Conservation (phyloP, 2,329 filamentous ascomycete species). For the Talaromyces amestolkiae region DNA sequence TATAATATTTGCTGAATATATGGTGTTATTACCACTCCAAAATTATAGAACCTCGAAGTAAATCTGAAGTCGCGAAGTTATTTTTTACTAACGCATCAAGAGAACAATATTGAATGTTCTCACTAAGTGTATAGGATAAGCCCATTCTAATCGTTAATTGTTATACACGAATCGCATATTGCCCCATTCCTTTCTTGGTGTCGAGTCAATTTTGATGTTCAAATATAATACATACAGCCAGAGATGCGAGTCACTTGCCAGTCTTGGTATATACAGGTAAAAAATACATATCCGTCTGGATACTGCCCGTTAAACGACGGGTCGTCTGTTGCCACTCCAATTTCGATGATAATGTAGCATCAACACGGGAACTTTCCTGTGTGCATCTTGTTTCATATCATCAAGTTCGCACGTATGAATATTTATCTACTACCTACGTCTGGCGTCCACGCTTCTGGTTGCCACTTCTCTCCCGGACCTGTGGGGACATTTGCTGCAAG, state of each 20-base stretch:
- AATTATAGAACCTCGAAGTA: not conserved
- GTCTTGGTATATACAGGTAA: not conserved
- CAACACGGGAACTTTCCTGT: not conserved
- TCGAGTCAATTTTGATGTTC: not conserved
- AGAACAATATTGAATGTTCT: not conserved
- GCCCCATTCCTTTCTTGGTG: not conserved
- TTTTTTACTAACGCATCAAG: not conserved
- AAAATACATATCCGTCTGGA: not conserved
- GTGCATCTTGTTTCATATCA: not conserved
- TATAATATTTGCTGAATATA: not conserved
- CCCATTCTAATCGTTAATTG: not conserved
- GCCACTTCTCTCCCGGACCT: conserved; percentile 65
- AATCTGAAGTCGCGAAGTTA: too few species aligned
- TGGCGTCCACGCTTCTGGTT: conserved; percentile 63
- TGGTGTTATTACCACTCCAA: not conserved
- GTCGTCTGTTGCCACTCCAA: not conserved
- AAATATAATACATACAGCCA: conserved; percentile 1
- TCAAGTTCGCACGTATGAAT: not conserved
- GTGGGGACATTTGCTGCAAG: conserved; percentile 60
- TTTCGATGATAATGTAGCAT: not conserved
- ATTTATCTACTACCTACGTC: conserved; percentile 40
- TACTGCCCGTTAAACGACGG: not conserved
- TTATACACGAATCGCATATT: not conserved
- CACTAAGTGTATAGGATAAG: not conserved
- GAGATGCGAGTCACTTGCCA: not conserved